A percentile compares a stretch with the other conserved stretches of the same genome.
phyloP scores from a whole-genome alignment of 345 rosid species.

The Microthlaspi erraticum region DNA sequence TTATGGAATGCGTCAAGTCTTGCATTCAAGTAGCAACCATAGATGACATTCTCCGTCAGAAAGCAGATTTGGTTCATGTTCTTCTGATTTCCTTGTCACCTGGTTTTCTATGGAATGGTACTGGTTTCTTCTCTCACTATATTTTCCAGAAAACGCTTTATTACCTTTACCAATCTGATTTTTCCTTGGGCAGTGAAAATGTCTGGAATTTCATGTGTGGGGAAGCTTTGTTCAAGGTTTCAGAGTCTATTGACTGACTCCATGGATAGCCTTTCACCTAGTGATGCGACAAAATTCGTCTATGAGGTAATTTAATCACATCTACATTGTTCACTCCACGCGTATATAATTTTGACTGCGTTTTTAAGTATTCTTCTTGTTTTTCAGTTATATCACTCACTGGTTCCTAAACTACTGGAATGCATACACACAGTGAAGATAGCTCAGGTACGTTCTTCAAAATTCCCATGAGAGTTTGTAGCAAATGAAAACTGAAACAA shows the following conservation, averaged over 20 bases:
- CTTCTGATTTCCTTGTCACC: conserved; percentile 62
- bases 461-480: neutral
- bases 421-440: conserved; percentile 81
- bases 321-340: conserved; percentile 15
- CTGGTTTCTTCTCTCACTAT: conserved; percentile 29
- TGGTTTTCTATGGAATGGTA: conserved; percentile 88
- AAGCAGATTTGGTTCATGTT: conserved; percentile 61
- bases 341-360: conserved; percentile 4
- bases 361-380: conserved; percentile 35
- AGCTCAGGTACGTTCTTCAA: conserved; percentile 69
- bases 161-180: conserved; percentile 29
- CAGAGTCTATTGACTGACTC: conserved; percentile 47
- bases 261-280: conserved; percentile 44
- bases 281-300: conserved; percentile 48
- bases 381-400: conserved; percentile 63
- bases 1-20: conserved; percentile 66
- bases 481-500: conserved; percentile 4
- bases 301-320: conserved; percentile 61
- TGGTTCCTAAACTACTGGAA: conserved; percentile 65
- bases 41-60: conserved; percentile 59
- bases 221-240: conserved; percentile 78
- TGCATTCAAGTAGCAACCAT: conserved; percentile 68
- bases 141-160: neutral
- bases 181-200: conserved; percentile 67
- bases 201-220: conserved; percentile 66